Base-by-base conservation (phyloP, 768 basidiomycete species). In the Xerocomellus amylosporus region DNA sequence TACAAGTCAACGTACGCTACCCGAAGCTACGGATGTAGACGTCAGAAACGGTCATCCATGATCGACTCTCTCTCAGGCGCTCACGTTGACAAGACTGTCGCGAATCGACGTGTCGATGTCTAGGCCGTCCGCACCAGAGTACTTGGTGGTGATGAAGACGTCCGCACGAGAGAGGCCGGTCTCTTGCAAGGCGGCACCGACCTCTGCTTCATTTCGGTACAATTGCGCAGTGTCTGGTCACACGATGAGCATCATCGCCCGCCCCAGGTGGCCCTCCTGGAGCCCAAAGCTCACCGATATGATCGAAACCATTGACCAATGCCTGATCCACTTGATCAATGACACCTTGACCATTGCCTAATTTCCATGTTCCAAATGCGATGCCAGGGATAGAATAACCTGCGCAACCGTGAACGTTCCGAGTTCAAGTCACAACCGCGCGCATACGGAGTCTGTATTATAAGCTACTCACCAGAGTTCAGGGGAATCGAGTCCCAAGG, bases 1-100 rank as follows among this genome's bases (percentile, higher is more conserved):
- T 90, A 91, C 37, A 89, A 66, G 66, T 91, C 86, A 13, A 89
- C 78, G 58, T 85, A 85, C 2, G 74, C 62, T 5, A 89, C 73
- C 0, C 83, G 85, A 20, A 88, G 76, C 87, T 88, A 58, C 13
- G 39, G 40, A 22, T 1, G 8, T 53, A 39, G 15, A 26, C 19
- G 7, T 59, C 20, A 45, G 38, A 1, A 42, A 30, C 8, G 17
- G 30, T n/a, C 36, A 33, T n/a, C n/a, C n/a, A 22, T 4, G 22
- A 46, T 20, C 15, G 2, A 13, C 30, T 28, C 10, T 22, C 10
- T 19, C 38, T 24, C n/a, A 26, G 9, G 28, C 33, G 65, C 80
- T 34, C 57, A 85, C 86, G 38, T 79, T 79, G 52, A 77, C 73
- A 49, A 87, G 59, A 51, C 83, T 86, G 59, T 84, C 76, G 20